These are phyloP conservation scores for Papilionanthe hybrid DNA, from an alignment of 116 monocot species.

Conservation along the genomic window DNA sequence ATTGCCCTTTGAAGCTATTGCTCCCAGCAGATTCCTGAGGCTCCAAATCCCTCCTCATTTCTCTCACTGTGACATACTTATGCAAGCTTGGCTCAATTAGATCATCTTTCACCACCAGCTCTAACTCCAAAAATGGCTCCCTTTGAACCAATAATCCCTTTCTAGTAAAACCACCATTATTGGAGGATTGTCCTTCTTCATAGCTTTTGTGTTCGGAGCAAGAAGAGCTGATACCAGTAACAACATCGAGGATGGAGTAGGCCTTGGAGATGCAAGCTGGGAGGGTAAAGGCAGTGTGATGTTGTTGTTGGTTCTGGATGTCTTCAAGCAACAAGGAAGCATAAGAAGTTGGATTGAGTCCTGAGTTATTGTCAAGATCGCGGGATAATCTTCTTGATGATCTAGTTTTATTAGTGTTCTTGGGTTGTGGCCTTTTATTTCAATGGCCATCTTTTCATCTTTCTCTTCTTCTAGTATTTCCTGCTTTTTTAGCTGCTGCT, in stretches of 20 bases:
- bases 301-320: slow-evolving; percentile 76
- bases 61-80: slow-evolving; percentile 48
- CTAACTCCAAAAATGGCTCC: slow-evolving; percentile 43
- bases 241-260: slow-evolving; percentile 85
- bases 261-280: slow-evolving; percentile 92
- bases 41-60: slow-evolving; percentile 32
- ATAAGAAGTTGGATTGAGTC: slow-evolving; percentile 21
- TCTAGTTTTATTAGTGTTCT: slow-evolving; percentile 33
- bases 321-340: slow-evolving; percentile 67
- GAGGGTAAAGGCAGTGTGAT: slow-evolving; percentile 46
- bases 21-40: slow-evolving; percentile 93
- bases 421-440: slow-evolving; percentile 16
- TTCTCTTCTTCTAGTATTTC: slow-evolving; percentile 10
- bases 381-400: slow-evolving; percentile 68
- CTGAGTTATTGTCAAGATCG: slow-evolving; percentile 57
- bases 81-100: slow-evolving; percentile 64
- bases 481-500: slow-evolving; percentile 21
- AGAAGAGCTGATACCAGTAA: slow-evolving; percentile 82
- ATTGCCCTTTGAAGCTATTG: slow-evolving; percentile 66
- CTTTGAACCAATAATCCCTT: slow-evolving; percentile 9
- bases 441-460: slow-evolving; percentile 10
- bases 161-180: slow-evolving; percentile 9
- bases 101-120: slow-evolving; percentile 35
- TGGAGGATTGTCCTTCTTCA: slow-evolving; percentile 15
- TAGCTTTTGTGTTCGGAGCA: slow-evolving; percentile 28